Conservation (phyloP, 306 rosid species). For the Castanea mollissima region DNA sequence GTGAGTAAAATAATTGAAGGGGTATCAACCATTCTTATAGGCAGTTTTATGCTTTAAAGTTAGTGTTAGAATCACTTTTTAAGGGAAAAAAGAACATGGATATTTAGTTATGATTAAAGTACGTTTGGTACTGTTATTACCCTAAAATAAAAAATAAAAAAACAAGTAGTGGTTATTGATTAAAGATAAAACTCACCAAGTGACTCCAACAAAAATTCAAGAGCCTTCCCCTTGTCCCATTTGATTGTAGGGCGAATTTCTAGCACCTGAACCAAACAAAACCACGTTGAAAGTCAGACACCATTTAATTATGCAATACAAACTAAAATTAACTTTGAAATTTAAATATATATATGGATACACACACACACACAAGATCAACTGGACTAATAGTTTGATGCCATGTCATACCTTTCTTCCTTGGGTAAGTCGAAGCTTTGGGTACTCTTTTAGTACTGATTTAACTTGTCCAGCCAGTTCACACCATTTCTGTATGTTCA, state of each 20-base stretch:
- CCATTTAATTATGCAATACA: neutral
- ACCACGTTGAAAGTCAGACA: constrained; percentile 41
- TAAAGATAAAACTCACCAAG: constrained; percentile 60
- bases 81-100: neutral
- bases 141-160: neutral
- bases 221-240: constrained; percentile 98
- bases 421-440: constrained; percentile 74
- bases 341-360: too few relatives aligned
- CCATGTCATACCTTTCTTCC: constrained; percentile 81
- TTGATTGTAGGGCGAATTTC: constrained; percentile 94
- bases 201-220: constrained; percentile 85
- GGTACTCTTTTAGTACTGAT: constrained; percentile 79
- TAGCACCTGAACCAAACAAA: constrained; percentile 60
- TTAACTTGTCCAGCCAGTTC: constrained; percentile 75
- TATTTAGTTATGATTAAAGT: constrained; percentile 14
- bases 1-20: constrained; percentile 17
- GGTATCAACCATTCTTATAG: neutral
- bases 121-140: neutral
- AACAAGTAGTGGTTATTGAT: neutral
- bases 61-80: too few relatives aligned
- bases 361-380: neutral
- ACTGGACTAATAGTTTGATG: constrained; percentile 14
- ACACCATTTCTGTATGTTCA: constrained; percentile 64
- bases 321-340: neutral
- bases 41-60: neutral